These are phyloP conservation scores for Penicillium desertorum DNA, from an alignment of 495 filamentous ascomycete genomes.

Conservation along the genomic window DNA sequence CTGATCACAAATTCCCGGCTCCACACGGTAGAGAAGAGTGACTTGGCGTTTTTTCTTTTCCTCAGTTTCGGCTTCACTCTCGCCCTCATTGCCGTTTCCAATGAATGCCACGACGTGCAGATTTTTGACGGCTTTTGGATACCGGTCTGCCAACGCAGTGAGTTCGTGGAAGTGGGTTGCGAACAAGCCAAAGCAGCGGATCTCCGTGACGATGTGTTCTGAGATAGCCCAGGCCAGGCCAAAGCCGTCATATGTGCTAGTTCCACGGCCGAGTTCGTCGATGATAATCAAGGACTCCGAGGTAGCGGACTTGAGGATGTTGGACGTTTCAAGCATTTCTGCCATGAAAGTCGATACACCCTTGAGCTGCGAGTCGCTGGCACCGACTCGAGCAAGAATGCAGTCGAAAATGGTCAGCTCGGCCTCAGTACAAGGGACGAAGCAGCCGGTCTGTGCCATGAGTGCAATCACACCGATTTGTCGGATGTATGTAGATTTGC, in stretches of 20 bases:
- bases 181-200: conserved; percentile 89
- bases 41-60: conserved; percentile 72
- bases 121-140: conserved; percentile 80
- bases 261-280: conserved; percentile 97
- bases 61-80: conserved; percentile 31
- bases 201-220: conserved; percentile 94
- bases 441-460: conserved; percentile 97
- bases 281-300: conserved; percentile 95
- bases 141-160: conserved; percentile 80
- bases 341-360: conserved; percentile 99
- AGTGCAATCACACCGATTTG: conserved; percentile 96
- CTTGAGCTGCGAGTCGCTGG: conserved; percentile 93
- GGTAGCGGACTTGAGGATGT: conserved; percentile 96
- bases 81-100: conserved; percentile 50
- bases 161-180: conserved; percentile 99
- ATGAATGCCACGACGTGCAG: conserved; percentile 96
- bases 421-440: conserved; percentile 87
- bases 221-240: conserved; percentile 98
- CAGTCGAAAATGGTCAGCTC: conserved; percentile 97
- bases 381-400: conserved; percentile 94
- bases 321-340: conserved; percentile 98
- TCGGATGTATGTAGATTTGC: conserved; percentile 97
- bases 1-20: conserved; percentile 93
- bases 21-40: conserved; percentile 93
- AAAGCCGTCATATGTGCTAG: conserved; percentile 98